phyloP scores from a whole-genome alignment of 306 rosid genomes.

The Delonix regia region DNA sequence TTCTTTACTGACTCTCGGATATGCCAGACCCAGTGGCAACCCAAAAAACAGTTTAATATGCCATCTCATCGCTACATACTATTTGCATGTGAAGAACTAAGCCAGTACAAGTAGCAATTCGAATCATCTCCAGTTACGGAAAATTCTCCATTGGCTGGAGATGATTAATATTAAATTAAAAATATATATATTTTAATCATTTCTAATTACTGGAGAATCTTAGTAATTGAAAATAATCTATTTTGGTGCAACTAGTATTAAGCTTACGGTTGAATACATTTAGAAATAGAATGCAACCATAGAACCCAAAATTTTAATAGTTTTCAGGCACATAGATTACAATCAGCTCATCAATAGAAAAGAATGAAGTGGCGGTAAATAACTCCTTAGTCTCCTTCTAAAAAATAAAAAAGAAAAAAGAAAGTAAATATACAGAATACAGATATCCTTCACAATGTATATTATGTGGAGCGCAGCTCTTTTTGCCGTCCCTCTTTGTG shows the following conservation, averaged over 20 bases:
- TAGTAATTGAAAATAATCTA: no score
- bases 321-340: conserved; percentile 40
- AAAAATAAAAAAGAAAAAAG: conserved; percentile 15
- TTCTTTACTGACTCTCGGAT: no score
- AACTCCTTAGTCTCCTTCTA: conserved; percentile 38
- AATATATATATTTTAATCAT: no score
- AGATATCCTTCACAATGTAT: conserved; percentile 36
- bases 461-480: conserved; percentile 29
- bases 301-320: conserved; percentile 37
- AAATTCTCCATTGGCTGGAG: no score
- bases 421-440: conserved; percentile 56
- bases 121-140: no score
- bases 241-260: conserved; percentile 10
- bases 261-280: conserved; percentile 21
- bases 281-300: conserved; percentile 26
- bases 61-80: neutral
- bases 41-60: neutral
- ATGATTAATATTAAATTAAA: no score
- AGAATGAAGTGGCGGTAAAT: conserved; percentile 51
- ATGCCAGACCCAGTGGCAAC: neutral
- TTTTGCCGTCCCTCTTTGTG: conserved; percentile 18
- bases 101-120: no score
- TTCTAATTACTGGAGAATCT: no score
- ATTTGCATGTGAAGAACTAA: neutral
- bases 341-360: conserved; percentile 51